A percentile compares a stretch with the other conserved stretches of the same genome.
Conservation (phyloP, 208 protist genomes). For the Trypanosoma lewisi region DNA sequence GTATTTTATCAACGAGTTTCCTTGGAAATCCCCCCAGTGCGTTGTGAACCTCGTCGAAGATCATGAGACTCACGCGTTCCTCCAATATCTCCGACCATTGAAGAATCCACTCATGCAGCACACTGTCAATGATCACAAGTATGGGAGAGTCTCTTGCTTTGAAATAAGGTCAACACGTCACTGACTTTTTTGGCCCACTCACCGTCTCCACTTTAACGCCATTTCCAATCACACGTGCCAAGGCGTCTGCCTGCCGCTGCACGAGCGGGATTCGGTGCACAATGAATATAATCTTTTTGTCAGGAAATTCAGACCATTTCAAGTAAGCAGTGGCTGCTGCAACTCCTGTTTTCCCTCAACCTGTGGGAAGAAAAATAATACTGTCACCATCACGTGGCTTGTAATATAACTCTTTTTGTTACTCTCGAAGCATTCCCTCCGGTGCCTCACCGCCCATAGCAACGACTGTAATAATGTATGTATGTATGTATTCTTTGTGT, state of each 20-base stretch:
- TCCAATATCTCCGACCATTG: constrained; percentile 9
- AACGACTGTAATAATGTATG: neutral
- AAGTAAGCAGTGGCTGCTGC: constrained; percentile 26
- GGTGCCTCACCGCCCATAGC: neutral
- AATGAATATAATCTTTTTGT: constrained; percentile 47
- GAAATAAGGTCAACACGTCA: constrained; percentile 3
- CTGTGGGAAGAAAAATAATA: constrained; percentile 54
- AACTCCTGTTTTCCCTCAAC: constrained; percentile 67
- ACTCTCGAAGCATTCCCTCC: constrained; percentile 27
- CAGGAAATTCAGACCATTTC: constrained; percentile 15
- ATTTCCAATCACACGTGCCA: constrained; percentile 15
- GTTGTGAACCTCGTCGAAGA: constrained; percentile 77
- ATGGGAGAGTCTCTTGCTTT: constrained; percentile 8
- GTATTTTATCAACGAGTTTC: constrained; percentile 22
- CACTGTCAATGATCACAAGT: constrained; percentile 39
- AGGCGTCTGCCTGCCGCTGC: constrained; percentile 28
- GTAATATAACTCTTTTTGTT: constrained; percentile 53
- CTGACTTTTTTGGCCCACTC: constrained; percentile 21
- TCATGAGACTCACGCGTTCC: constrained; percentile 29
- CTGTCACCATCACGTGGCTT: constrained; percentile 29
- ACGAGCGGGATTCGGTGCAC: constrained; percentile 43
- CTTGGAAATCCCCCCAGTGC: constrained; percentile 23
- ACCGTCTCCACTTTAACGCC: constrained; percentile 9
- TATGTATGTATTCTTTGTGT: no score
- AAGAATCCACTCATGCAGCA: constrained; percentile 36